Evolutionary conservation across 2,329 filamentous ascomycete genomes (phyloP).

Genomic region (Trichophyton schoenleinii): DNA sequence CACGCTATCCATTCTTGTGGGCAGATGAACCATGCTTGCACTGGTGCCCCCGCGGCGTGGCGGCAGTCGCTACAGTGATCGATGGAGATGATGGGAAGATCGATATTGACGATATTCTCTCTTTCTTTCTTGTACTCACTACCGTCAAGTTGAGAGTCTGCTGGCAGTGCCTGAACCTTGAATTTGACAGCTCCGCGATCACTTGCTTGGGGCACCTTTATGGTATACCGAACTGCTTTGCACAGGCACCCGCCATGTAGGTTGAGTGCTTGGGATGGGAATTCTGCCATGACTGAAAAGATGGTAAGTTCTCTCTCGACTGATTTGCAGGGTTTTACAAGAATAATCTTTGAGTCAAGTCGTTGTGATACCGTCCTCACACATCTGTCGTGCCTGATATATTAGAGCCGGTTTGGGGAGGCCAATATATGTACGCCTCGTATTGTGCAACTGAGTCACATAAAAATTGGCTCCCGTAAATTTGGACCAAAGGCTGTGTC

Average conservation of each 20-base stretch:
- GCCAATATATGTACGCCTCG: no score
- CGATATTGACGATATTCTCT: slow-evolving; percentile 8
- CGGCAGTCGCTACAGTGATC: slow-evolving; percentile 22
- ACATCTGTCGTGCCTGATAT: no score
- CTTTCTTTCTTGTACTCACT: not conserved
- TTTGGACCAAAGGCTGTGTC: no score
- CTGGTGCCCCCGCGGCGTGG: slow-evolving; percentile 12
- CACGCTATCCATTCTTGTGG: slow-evolving; percentile 19
- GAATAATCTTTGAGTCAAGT: not conserved
- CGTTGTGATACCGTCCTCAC: no score
- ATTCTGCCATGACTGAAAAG: not conserved
- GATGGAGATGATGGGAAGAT: slow-evolving; percentile 16
- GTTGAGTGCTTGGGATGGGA: not conserved
- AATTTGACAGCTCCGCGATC: slow-evolving; percentile 6
- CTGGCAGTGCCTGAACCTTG: not conserved
- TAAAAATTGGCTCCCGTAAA: no score
- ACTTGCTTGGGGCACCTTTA: slow-evolving; percentile 15
- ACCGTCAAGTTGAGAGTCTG: not conserved
- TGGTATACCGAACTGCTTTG: slow-evolving; percentile 19
- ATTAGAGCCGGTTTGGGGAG: no score
- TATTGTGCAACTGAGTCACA: no score
- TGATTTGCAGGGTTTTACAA: not conserved
- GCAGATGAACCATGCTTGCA: slow-evolving; percentile 20
- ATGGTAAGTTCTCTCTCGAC: not conserved
- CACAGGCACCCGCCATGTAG: slow-evolving; percentile 19